These are phyloP conservation scores for Silene conica DNA, from an alignment of 148 eudicot species.

Conservation along the genomic window DNA sequence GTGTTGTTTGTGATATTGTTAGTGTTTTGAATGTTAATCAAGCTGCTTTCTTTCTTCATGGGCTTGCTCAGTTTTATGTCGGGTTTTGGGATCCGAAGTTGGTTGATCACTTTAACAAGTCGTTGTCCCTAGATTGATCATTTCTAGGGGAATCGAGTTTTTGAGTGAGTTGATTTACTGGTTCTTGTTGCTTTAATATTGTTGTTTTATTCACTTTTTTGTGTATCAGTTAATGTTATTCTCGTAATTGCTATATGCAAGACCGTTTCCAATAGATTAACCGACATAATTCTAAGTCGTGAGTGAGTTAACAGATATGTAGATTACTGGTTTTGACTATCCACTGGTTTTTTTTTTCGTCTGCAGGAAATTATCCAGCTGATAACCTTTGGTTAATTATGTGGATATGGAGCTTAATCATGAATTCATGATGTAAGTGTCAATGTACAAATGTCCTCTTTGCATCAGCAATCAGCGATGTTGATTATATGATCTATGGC, in stretches of 20 bases:
- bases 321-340: too few relatives aligned
- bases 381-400: conserved; percentile 23
- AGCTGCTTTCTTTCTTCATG: conserved; percentile 66
- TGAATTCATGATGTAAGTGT: too few relatives aligned
- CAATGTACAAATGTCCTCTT: not conserved
- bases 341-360: not conserved
- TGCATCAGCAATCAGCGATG: not conserved
- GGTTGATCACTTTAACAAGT: conserved; percentile 38
- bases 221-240: too few relatives aligned
- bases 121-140: conserved; percentile 9
- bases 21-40: conserved; percentile 58
- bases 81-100: conserved; percentile 59
- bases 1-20: conserved; percentile 70
- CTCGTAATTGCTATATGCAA: not conserved
- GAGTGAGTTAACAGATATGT: too few relatives aligned
- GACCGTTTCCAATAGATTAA: not conserved
- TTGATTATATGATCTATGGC: not conserved
- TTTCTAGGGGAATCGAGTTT: not conserved
- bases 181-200: not conserved
- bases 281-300: not conserved
- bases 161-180: conserved; percentile 5
- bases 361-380: conserved; percentile 19
- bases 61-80: conserved; percentile 64
- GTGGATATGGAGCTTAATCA: not conserved
- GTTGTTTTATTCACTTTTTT: not conserved